These are phyloP conservation scores for Aspergillus sp. DNA, from an alignment of 2,329 filamentous ascomycete species.

Conservation along the genomic window DNA sequence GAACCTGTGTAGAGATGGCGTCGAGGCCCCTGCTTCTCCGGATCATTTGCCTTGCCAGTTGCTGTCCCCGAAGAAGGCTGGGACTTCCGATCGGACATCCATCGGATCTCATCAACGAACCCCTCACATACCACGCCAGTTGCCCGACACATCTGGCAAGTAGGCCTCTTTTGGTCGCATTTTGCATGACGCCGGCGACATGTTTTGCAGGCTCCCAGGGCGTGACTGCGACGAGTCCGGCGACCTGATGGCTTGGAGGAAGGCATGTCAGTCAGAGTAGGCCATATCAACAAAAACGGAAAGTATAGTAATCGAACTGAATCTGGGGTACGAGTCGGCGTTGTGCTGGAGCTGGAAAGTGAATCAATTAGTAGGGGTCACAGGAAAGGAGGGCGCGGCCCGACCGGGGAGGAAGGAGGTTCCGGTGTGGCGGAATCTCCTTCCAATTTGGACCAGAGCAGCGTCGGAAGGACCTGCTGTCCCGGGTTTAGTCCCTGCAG, in stretches of 20 bases:
- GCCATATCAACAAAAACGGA: neutral
- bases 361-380: no score
- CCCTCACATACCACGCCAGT: conserved; percentile 34
- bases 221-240: conserved; percentile 30
- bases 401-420: neutral
- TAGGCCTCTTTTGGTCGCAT: conserved; percentile 38
- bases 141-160: conserved; percentile 33
- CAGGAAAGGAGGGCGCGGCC: neutral
- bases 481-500: neutral
- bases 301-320: neutral
- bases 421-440: neutral
- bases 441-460: neutral
- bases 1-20: conserved; percentile 36
- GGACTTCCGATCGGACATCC: conserved; percentile 23
- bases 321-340: neutral
- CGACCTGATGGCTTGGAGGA: conserved; percentile 5
- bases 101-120: conserved; percentile 32
- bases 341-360: neutral
- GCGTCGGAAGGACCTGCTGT: neutral
- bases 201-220: conserved; percentile 36
- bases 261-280: neutral
- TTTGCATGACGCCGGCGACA: conserved; percentile 40
- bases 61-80: neutral
- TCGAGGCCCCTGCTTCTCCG: conserved; percentile 24
- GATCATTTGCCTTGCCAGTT: conserved; percentile 13